These are phyloP conservation scores for Tricholoma saponaceum DNA, from an alignment of 768 basidiomycete genomes.

Conservation along the genomic window DNA sequence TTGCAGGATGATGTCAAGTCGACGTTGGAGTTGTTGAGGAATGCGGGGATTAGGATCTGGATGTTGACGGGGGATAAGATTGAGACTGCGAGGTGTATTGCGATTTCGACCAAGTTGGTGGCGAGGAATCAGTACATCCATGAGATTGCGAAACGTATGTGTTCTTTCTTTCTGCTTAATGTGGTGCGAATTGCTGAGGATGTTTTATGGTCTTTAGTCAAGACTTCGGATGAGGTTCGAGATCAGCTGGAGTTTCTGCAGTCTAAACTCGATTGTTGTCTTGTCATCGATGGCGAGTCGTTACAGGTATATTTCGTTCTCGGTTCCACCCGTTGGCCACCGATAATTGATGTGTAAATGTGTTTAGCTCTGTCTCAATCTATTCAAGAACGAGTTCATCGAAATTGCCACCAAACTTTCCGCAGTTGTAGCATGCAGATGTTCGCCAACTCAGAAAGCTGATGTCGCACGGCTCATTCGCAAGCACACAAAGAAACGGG, in stretches of 20 bases:
- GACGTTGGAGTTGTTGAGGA: conserved; percentile 87
- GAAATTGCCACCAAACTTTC: conserved; percentile 95
- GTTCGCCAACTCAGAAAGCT: conserved; percentile 98
- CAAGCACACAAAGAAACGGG: conserved; percentile 85
- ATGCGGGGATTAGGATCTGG: conserved; percentile 99
- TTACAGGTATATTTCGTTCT: conserved; percentile 59
- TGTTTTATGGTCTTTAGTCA: conserved; percentile 49
- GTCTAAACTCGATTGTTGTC: conserved; percentile 93
- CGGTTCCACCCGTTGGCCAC: not conserved
- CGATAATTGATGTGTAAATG: not conserved
- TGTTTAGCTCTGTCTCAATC: conserved; percentile 77
- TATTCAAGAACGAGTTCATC: conserved; percentile 93
- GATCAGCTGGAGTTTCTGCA: conserved; percentile 91
- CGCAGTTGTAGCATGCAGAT: conserved; percentile 95
- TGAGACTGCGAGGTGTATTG: conserved; percentile 97
- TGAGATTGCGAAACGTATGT: conserved; percentile 83
- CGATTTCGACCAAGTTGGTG: conserved; percentile 94
- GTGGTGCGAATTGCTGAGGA: not conserved
- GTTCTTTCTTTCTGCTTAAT: conserved; percentile 19
- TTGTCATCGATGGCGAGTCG: conserved; percentile 98
- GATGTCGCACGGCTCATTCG: conserved; percentile 95
- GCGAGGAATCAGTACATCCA: conserved; percentile 97
- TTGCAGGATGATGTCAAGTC: conserved; percentile 95
- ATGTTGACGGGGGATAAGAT: conserved; percentile 99
- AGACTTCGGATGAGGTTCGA: conserved; percentile 76